phyloP scores from a whole-genome alignment of 75 land plant species.

The Ceratopteris richardii region DNA sequence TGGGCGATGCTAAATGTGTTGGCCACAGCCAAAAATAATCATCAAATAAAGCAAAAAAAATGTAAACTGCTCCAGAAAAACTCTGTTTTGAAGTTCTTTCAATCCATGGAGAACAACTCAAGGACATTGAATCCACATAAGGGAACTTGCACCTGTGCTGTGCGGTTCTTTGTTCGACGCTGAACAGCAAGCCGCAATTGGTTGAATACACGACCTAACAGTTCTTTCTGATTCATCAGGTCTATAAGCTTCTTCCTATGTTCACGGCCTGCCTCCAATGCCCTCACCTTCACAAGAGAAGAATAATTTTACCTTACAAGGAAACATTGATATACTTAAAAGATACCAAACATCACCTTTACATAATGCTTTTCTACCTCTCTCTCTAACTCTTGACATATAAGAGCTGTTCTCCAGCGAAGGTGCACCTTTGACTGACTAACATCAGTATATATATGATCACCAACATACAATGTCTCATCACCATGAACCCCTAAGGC shows the following conservation, averaged over 20 bases:
- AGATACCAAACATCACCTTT: too few relatives aligned
- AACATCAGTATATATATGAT: constrained; percentile 95
- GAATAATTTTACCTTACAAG: too few relatives aligned
- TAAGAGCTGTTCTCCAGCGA: constrained; percentile 92
- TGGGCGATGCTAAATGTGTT: too few relatives aligned
- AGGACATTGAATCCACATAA: too few relatives aligned
- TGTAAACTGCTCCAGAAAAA: too few relatives aligned
- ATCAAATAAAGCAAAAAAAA: too few relatives aligned
- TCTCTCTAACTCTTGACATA: constrained; percentile 84
- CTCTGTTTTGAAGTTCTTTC: too few relatives aligned
- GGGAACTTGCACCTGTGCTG: constrained; percentile 61
- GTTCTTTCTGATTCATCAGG: constrained; percentile 83
- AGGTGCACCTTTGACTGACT: constrained; percentile 97
- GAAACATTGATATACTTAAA: too few relatives aligned
- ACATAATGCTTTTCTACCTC: constrained; percentile 65
- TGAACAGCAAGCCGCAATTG: constrained; percentile 90
- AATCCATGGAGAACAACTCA: too few relatives aligned
- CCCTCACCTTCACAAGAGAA: constrained; percentile 79
- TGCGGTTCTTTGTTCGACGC: constrained; percentile 56
- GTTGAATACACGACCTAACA: constrained; percentile 90
- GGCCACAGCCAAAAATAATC: too few relatives aligned
- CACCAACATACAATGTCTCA: constrained; percentile 93
- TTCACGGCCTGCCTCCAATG: constrained; percentile 50
- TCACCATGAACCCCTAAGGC: constrained; percentile 82
- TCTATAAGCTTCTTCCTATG: constrained; percentile 60